Percentiles rank a stretch among this genome's conserved stretches.
Evolutionary conservation across 192 early-diverging fungal species (phyloP).

Genomic region (Entrophospora sp.): DNA sequence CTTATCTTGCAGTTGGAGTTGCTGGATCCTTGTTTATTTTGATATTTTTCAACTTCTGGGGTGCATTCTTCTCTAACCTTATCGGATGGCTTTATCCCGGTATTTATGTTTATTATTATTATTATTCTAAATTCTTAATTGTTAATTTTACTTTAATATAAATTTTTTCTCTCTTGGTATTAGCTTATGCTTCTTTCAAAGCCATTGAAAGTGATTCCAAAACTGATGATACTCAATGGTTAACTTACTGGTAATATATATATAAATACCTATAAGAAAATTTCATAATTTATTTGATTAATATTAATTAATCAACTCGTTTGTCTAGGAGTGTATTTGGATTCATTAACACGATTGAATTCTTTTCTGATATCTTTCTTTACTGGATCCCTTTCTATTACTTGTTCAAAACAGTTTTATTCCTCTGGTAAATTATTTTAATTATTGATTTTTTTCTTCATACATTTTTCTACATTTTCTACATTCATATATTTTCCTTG

Average conservation of each 20-base stretch:
- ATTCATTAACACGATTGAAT: constrained; percentile 79
- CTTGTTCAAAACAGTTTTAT: constrained; percentile 75
- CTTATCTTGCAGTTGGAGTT: constrained; percentile 61
- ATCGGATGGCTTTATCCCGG: constrained; percentile 88
- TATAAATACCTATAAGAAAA: background rate
- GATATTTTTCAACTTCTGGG: constrained; percentile 85
- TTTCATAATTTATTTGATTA: background rate
- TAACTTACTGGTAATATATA: constrained; percentile 67
- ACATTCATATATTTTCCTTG: too few species aligned
- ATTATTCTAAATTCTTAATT: background rate
- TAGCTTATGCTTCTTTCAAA: constrained; percentile 87
- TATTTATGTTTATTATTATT: constrained; percentile 22
- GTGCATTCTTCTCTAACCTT: constrained; percentile 69
- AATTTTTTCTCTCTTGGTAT: background rate
- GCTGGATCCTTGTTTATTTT: constrained; percentile 57
- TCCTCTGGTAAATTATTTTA: constrained; percentile 81
- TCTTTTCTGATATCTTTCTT: constrained; percentile 75
- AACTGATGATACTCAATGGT: too few species aligned
- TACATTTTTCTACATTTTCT: too few species aligned
- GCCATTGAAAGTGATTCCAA: too few species aligned
- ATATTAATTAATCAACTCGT: too few species aligned
- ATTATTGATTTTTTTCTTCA: too few species aligned
- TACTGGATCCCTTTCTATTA: constrained; percentile 97
- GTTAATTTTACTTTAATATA: background rate
- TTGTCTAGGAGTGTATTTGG: too few species aligned